Conservation (phyloP, 129 eudicot species). For the Arctium minus region DNA sequence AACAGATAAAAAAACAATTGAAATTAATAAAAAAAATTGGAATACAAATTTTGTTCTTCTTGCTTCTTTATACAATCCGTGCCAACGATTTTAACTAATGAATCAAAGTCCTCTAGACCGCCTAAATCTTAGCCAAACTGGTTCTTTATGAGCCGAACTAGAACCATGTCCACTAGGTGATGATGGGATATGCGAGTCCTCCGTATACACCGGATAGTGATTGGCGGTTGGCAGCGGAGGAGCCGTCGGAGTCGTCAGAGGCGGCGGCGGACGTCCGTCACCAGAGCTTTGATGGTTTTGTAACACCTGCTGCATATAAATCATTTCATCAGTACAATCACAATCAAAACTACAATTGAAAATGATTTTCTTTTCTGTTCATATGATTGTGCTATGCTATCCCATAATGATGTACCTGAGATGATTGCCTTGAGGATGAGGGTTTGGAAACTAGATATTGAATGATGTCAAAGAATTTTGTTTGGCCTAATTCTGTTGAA, state of each 20-base stretch:
- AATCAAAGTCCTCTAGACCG: conserved; percentile 32
- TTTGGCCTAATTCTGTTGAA: conserved; percentile 66
- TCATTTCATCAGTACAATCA: not conserved
- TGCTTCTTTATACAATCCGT: conserved; percentile 23
- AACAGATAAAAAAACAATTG: conserved; percentile 14
- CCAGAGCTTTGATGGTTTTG: conserved; percentile 17
- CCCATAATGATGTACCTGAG: conserved; percentile 41
- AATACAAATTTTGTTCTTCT: conserved; percentile 7
- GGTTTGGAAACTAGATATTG: conserved; percentile 43
- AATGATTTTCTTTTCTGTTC: not conserved
- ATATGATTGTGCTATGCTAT: not conserved
- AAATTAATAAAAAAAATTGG: conserved; percentile 12
- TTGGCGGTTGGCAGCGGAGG: conserved; percentile 23
- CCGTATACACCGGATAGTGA: not conserved
- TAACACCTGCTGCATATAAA: conserved; percentile 8
- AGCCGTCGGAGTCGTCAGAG: conserved; percentile 35
- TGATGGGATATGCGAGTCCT: not conserved
- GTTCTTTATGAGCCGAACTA: conserved; percentile 22
- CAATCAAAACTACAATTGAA: not conserved
- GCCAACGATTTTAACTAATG: not conserved
- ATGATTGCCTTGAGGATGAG: conserved; percentile 20
- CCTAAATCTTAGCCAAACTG: conserved; percentile 38
- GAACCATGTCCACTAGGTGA: not conserved
- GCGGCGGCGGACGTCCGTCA: conserved; percentile 38
- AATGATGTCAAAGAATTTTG: conserved; percentile 61